Percentiles rank a stretch among this genome's conserved stretches.
Conservation (phyloP, 441 rosid species). For the Aleurites moluccanus region DNA sequence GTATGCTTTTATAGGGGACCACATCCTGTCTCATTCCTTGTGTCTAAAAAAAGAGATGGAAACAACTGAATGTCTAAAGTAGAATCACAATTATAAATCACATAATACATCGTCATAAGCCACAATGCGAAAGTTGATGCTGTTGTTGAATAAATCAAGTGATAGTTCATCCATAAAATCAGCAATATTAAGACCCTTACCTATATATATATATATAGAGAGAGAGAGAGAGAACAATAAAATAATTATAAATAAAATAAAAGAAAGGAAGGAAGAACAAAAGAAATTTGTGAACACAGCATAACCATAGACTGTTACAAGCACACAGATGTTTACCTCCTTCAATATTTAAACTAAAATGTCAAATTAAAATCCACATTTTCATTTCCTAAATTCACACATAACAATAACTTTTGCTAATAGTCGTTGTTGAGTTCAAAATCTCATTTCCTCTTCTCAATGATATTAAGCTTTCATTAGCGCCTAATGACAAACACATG, state of each 20-base stretch:
- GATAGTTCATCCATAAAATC: too few relatives aligned
- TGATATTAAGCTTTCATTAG: background rate
- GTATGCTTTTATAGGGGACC: constrained; percentile 56
- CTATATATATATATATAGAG: too few relatives aligned
- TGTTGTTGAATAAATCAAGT: too few relatives aligned
- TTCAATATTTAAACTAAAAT: background rate
- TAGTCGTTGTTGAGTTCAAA: background rate
- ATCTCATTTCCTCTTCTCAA: constrained; percentile 2
- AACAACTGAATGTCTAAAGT: constrained; percentile 11
- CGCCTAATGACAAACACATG: background rate
- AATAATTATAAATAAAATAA: background rate
- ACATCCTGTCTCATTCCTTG: constrained; percentile 86
- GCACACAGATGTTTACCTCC: too few relatives aligned
- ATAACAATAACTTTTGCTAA: background rate
- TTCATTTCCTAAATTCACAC: background rate
- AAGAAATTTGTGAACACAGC: background rate
- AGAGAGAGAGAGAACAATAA: background rate
- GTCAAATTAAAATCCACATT: background rate
- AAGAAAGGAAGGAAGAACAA: background rate
- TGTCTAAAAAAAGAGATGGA: constrained; percentile 44
- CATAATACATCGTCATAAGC: background rate
- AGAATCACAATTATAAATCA: constrained; percentile 3
- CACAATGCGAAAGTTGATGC: background rate
- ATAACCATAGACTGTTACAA: background rate
- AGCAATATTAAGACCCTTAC: too few relatives aligned